Percentiles rank a stretch among this genome's conserved stretches.
These are phyloP conservation scores for Hygrophorus pudorinus DNA, from an alignment of 768 basidiomycete species.

Conservation along the genomic window DNA sequence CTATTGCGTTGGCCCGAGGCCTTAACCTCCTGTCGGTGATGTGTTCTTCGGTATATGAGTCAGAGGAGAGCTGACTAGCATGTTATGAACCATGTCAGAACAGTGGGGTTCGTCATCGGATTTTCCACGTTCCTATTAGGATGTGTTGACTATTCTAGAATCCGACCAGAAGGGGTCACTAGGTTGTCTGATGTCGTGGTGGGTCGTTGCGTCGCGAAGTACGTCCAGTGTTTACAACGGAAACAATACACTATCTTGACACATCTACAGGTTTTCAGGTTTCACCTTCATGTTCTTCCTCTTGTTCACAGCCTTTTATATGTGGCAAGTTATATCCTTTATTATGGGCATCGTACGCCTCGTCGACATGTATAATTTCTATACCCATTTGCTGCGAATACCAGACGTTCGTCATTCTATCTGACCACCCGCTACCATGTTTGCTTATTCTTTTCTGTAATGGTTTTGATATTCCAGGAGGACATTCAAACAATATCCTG, in stretches of 20 bases:
- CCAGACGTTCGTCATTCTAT: slow-evolving; percentile 63
- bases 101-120: slow-evolving; percentile 94
- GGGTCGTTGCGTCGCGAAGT: slow-evolving; percentile 78
- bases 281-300: slow-evolving; percentile 78
- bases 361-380: slow-evolving; percentile 93
- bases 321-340: slow-evolving; percentile 81
- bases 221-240: slow-evolving; percentile 15
- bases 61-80: slow-evolving; percentile 9
- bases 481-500: slow-evolving; percentile 98
- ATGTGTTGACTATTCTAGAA: slow-evolving; percentile 85
- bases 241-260: background rate
- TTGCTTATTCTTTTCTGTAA: slow-evolving; percentile 6
- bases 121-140: slow-evolving; percentile 96
- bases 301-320: slow-evolving; percentile 78
- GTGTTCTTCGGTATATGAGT: slow-evolving; percentile 10
- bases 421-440: background rate
- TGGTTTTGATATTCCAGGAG: slow-evolving; percentile 48
- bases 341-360: slow-evolving; percentile 66
- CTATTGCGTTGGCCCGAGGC: slow-evolving; percentile 81
- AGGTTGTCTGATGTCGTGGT: slow-evolving; percentile 78
- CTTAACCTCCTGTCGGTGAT: slow-evolving; percentile 87
- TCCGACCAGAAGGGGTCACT: slow-evolving; percentile 56
- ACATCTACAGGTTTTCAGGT: slow-evolving; percentile 61
- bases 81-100: slow-evolving; percentile 38
- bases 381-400: slow-evolving; percentile 85